phyloP scores from a whole-genome alignment of 805 yeast genomes.

The Starmerella scarabaei region DNA sequence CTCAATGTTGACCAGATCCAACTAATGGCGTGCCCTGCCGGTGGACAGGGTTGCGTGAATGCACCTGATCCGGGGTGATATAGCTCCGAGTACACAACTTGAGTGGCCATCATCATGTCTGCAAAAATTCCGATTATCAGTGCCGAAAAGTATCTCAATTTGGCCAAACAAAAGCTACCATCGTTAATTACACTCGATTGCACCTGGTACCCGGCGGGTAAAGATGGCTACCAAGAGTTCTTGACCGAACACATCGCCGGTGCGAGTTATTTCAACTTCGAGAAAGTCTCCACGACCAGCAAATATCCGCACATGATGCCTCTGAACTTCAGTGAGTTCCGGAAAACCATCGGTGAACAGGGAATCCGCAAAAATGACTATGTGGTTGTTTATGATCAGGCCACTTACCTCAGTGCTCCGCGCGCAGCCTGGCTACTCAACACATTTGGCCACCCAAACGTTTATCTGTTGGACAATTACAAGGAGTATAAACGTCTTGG shows the following conservation, averaged over 20 bases:
- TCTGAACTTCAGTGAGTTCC: constrained; percentile 37
- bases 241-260: constrained; percentile 45
- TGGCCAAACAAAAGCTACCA: constrained; percentile 28
- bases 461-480: constrained; percentile 60
- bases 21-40: too few relatives aligned
- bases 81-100: too few relatives aligned
- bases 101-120: too few relatives aligned
- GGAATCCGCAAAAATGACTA: constrained; percentile 35
- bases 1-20: too few relatives aligned
- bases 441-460: constrained; percentile 61
- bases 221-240: constrained; percentile 38
- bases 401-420: constrained; percentile 77
- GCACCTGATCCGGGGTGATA: too few relatives aligned
- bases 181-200: constrained; percentile 48
- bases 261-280: constrained; percentile 69
- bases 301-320: constrained; percentile 91
- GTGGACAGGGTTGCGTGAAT: too few relatives aligned
- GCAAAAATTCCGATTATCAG: constrained; percentile 10
- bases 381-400: constrained; percentile 71
- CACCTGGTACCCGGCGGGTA: constrained; percentile 85
- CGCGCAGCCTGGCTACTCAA: constrained; percentile 86
- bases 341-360: constrained; percentile 28
- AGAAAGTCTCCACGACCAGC: constrained; percentile 49
- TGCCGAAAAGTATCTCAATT: constrained; percentile 14
- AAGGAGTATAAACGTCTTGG: constrained; percentile 37